A percentile compares a stretch with the other conserved stretches of the same genome.
Evolutionary conservation across 345 rosid species (phyloP).

Genomic region (Eucalyptus lansdowneana): DNA sequence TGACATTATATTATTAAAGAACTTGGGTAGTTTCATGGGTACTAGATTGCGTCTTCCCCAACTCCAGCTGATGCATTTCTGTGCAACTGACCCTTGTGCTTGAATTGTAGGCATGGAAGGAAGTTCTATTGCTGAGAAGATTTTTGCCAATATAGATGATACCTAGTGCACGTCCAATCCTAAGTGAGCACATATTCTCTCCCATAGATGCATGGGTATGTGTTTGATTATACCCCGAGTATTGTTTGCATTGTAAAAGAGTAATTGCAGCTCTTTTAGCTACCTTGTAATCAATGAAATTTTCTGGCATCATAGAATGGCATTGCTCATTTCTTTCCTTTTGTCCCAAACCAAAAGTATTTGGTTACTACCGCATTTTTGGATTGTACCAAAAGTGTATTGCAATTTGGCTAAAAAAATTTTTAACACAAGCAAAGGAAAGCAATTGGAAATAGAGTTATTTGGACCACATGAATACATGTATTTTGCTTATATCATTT

Average conservation of each 20-base stretch:
- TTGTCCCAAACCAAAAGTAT: background rate
- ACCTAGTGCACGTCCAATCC: background rate
- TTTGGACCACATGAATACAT: background rate
- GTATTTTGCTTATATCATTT: background rate
- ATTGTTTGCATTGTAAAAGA: background rate
- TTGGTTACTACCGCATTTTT: background rate
- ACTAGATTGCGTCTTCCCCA: background rate
- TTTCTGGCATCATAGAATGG: background rate
- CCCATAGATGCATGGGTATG: background rate
- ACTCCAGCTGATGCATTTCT: background rate
- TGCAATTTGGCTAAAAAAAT: background rate
- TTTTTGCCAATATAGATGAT: background rate
- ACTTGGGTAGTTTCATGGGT: background rate
- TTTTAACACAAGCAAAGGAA: background rate
- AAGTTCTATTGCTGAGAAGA: background rate
- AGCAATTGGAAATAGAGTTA: background rate
- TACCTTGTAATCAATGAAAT: background rate
- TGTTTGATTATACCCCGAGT: background rate
- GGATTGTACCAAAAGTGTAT: background rate
- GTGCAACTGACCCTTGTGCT: background rate
- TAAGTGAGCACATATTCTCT: background rate
- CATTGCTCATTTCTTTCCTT: background rate
- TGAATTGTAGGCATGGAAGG: background rate
- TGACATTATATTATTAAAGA: background rate
- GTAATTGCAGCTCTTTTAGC: background rate